Conservation (phyloP, 148 eudicot species). For the Beta vulgaris region DNA sequence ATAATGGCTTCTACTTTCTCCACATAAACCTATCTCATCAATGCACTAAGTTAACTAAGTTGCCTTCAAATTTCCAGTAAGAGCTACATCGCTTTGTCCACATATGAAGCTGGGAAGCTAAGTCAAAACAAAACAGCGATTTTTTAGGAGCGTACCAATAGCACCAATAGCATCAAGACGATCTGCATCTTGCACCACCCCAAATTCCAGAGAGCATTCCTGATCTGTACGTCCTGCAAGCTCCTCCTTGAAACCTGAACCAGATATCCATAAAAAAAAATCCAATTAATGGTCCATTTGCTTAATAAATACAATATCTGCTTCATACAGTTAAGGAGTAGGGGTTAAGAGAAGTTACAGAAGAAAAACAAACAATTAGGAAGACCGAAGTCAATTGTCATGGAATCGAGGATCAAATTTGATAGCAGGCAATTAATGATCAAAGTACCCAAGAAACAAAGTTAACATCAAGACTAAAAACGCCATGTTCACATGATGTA, state of each 20-base stretch:
- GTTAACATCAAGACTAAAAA: background rate
- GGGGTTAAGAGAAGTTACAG: background rate
- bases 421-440: background rate
- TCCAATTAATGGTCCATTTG: background rate
- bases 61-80: background rate
- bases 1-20: background rate
- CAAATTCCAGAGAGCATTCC: constrained; percentile 54
- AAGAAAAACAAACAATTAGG: background rate
- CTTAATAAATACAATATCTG: background rate
- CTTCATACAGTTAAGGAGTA: no score
- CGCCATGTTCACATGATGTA: background rate
- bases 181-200: constrained; percentile 99
- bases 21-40: background rate
- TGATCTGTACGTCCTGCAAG: constrained; percentile 41
- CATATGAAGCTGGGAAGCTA: background rate
- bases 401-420: background rate
- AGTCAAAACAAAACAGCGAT: background rate
- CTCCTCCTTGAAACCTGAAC: constrained; percentile 91
- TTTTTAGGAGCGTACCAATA: constrained; percentile 56
- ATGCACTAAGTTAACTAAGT: background rate
- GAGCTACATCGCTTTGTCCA: background rate
- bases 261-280: background rate
- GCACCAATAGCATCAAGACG: constrained; percentile 99
- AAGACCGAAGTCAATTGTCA: background rate
- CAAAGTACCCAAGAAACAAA: background rate